A percentile compares a stretch with the other conserved stretches of the same genome.
phyloP scores from a whole-genome alignment of 2,329 filamentous ascomycete genomes.

The Aureobasidium sp. region DNA sequence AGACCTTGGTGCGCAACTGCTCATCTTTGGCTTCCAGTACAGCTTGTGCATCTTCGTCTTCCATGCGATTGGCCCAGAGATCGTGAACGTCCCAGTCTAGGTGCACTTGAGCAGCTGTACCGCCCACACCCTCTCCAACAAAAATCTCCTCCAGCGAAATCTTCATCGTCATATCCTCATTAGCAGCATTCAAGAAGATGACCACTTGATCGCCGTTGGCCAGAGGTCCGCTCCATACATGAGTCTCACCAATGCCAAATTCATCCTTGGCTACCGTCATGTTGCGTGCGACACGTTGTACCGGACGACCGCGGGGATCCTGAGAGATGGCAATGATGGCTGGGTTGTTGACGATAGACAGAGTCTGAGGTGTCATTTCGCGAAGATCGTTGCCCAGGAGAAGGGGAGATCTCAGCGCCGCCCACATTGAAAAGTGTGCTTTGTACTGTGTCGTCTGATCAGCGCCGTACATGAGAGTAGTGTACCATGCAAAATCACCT shows the following conservation, averaged over 20 bases:
- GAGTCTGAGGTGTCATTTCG: slow-evolving; percentile 34
- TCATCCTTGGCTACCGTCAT: slow-evolving; percentile 38
- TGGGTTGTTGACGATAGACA: slow-evolving; percentile 43
- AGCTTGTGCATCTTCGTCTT: slow-evolving; percentile 28
- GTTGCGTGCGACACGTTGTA: slow-evolving; percentile 11
- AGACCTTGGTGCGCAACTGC: not conserved
- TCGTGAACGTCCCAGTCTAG: slow-evolving; percentile 49
- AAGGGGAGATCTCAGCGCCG: slow-evolving; percentile 41
- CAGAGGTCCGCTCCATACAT: slow-evolving; percentile 45
- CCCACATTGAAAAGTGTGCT: slow-evolving; percentile 30
- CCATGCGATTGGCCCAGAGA: slow-evolving; percentile 52
- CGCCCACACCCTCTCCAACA: slow-evolving; percentile 29
- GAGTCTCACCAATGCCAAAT: slow-evolving; percentile 41
- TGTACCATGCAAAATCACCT: slow-evolving; percentile 19
- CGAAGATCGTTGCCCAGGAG: slow-evolving; percentile 43
- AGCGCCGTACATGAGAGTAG: slow-evolving; percentile 18
- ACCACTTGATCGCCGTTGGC: slow-evolving; percentile 43
- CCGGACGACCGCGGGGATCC: slow-evolving; percentile 33
- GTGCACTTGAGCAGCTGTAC: slow-evolving; percentile 36
- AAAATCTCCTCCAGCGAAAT: slow-evolving; percentile 49
- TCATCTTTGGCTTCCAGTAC: not conserved
- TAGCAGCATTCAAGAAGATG: slow-evolving; percentile 46
- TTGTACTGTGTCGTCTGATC: too few species aligned
- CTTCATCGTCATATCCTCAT: slow-evolving; percentile 39
- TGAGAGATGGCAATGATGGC: slow-evolving; percentile 45